A percentile compares a stretch with the other conserved stretches of the same genome.
phyloP scores from a whole-genome alignment of 441 rosid genomes.

The Pelargonium australe region DNA sequence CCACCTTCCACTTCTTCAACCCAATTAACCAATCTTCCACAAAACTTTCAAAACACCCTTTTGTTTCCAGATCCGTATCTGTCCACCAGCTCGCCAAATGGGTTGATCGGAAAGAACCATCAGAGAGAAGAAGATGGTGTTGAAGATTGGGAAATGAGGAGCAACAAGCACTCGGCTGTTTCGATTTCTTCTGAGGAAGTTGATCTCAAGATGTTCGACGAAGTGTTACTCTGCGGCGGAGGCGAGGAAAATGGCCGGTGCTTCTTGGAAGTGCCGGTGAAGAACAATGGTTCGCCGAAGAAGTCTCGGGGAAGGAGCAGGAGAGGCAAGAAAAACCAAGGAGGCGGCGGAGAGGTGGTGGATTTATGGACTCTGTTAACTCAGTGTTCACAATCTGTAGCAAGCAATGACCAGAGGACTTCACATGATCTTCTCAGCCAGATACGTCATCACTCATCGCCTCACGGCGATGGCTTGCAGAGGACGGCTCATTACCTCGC shows the following conservation, averaged over 20 bases:
- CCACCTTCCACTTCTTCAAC: neutral
- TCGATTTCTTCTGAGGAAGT: neutral
- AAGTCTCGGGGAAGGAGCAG: too few species aligned
- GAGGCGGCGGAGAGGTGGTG: conserved; percentile 21
- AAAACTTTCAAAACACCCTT: neutral
- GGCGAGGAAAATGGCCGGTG: neutral
- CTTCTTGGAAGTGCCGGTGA: neutral
- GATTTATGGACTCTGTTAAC: conserved; percentile 58
- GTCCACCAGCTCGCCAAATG: neutral
- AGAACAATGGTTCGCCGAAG: too few species aligned
- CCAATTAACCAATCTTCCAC: neutral
- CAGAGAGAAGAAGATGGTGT: neutral
- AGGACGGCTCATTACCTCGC: conserved; percentile 69
- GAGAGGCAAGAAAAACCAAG: neutral
- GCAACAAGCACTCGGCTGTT: conserved; percentile 6
- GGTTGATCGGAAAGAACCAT: neutral
- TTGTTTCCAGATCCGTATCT: neutral
- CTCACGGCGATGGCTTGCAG: conserved; percentile 58
- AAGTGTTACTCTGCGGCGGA: conserved; percentile 4
- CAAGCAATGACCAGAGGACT: conserved; percentile 55
- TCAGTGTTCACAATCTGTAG: conserved; percentile 76
- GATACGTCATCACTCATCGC: conserved; percentile 58
- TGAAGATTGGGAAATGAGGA: neutral
- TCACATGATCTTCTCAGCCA: conserved; percentile 57
- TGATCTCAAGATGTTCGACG: neutral